A percentile compares a stretch with the other conserved stretches of the same genome.
These are phyloP conservation scores for Ophiostoma sp. DNA, from an alignment of 2,329 filamentous ascomycete species.

Conservation along the genomic window DNA sequence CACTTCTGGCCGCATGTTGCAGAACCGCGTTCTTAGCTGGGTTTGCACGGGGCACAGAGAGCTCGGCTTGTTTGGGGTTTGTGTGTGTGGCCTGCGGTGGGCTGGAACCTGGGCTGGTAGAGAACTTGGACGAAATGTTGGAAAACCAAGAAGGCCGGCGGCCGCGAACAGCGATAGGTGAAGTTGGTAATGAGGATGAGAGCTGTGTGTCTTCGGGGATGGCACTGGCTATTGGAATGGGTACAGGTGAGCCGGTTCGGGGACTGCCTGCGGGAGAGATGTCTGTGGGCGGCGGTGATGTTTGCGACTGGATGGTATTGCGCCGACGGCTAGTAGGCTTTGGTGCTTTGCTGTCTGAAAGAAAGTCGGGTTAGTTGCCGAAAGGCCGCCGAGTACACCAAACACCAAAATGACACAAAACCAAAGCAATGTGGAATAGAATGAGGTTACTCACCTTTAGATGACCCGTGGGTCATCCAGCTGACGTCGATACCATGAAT, in stretches of 20 bases:
- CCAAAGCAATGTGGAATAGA: background rate
- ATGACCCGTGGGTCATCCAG: constrained; percentile 78
- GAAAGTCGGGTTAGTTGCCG: no score
- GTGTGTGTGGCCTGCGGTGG: constrained; percentile 34
- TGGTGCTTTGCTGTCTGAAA: constrained; percentile 31
- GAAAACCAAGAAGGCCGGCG: constrained; percentile 85
- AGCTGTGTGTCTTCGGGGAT: background rate
- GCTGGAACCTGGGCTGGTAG: constrained; percentile 41
- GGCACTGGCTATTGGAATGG: constrained; percentile 7
- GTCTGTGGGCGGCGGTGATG: constrained; percentile 11
- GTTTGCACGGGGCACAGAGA: constrained; percentile 44
- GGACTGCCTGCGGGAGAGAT: background rate
- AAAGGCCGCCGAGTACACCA: background rate
- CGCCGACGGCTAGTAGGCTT: constrained; percentile 29
- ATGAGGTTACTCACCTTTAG: constrained; percentile 58
- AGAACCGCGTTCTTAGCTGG: constrained; percentile 55
- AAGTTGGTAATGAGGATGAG: constrained; percentile 18
- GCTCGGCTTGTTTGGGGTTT: constrained; percentile 39
- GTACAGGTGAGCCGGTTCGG: background rate
- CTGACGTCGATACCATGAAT: constrained; percentile 80
- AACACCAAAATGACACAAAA: no score
- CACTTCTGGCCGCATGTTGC: constrained; percentile 49
- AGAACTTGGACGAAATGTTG: constrained; percentile 89
- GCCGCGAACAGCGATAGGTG: constrained; percentile 28
- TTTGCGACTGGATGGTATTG: constrained; percentile 30